Conservation (phyloP, 1,284 basidiomycete species). For the Trichosporon coremiiforme region DNA sequence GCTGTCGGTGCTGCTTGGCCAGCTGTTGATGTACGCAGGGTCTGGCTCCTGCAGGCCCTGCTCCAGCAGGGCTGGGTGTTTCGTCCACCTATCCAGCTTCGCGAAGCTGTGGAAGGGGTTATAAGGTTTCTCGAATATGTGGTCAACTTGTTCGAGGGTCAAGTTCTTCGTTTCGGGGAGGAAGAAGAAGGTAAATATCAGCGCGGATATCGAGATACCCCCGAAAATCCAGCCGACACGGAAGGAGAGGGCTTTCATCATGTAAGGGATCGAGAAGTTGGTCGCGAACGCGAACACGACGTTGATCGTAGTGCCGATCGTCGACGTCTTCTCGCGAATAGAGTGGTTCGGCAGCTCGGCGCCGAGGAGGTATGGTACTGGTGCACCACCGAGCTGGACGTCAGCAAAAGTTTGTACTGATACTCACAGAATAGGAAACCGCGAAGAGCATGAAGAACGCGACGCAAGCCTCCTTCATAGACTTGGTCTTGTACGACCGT, state of each 20-base stretch:
- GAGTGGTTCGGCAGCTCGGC: constrained; percentile 26
- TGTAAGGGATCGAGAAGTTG: constrained; percentile 25
- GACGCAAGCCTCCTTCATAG: neutral
- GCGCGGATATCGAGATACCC: constrained; percentile 15
- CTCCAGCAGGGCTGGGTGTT: neutral
- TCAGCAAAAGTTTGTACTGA: no score
- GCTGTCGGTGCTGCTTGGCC: constrained; percentile 5
- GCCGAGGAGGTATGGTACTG: constrained; percentile 26
- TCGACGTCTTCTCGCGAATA: constrained; percentile 26
- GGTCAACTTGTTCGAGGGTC: constrained; percentile 30
- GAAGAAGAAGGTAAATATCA: constrained; percentile 20
- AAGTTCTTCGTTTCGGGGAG: constrained; percentile 30
- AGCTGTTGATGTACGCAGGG: neutral
- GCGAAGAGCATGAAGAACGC: constrained; percentile 24
- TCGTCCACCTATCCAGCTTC: neutral
- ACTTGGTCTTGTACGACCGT: constrained; percentile 7
- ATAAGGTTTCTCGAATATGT: constrained; percentile 10
- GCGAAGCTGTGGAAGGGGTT: neutral
- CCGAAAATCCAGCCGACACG: constrained; percentile 27
- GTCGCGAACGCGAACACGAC: constrained; percentile 25
- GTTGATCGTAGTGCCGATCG: constrained; percentile 22
- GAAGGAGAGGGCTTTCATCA: constrained; percentile 20
- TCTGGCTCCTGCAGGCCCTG: neutral
- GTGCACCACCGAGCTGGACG: constrained; percentile 24
- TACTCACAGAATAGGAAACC: constrained; percentile 19